phyloP scores from a whole-genome alignment of 1,284 basidiomycete species.

The Tremellales sp. region DNA sequence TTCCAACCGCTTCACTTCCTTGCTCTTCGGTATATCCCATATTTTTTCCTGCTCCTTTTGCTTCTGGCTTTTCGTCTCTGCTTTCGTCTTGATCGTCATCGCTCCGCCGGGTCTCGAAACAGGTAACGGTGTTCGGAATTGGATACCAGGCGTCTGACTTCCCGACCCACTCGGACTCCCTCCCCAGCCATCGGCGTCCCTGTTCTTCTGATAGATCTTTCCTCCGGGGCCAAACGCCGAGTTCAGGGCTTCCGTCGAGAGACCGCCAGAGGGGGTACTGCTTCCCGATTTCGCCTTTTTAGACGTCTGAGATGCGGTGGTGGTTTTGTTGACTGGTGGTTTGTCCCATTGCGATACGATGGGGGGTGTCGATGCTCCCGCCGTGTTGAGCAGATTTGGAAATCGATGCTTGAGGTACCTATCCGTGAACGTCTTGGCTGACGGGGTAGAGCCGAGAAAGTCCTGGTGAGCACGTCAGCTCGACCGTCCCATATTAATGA shows the following conservation, averaged over 20 bases:
- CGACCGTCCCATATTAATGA: not conserved
- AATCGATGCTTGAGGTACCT: constrained; percentile 39
- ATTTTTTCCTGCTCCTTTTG: constrained; percentile 29
- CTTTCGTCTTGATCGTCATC: constrained; percentile 9
- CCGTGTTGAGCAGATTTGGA: constrained; percentile 22
- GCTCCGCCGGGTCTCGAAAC: not conserved
- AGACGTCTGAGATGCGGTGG: not conserved
- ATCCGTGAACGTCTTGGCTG: constrained; percentile 36
- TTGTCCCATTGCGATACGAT: not conserved
- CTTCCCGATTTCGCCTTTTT: constrained; percentile 5
- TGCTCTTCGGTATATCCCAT: constrained; percentile 41
- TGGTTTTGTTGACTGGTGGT: constrained; percentile 1
- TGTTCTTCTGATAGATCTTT: constrained; percentile 38
- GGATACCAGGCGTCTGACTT: constrained; percentile 7
- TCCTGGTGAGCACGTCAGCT: constrained; percentile 33
- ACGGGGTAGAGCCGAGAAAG: constrained; percentile 39
- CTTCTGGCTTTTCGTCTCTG: constrained; percentile 15
- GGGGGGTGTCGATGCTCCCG: constrained; percentile 12
- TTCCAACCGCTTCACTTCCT: constrained; percentile 41
- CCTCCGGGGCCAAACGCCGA: constrained; percentile 33
- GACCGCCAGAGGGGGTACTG: not conserved
- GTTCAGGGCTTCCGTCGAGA: constrained; percentile 18
- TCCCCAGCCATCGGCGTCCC: constrained; percentile 16
- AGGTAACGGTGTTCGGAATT: not conserved
- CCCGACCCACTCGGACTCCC: constrained; percentile 7